These are phyloP conservation scores for Juglanconis oblonga DNA, from an alignment of 2,329 filamentous ascomycete species.

Conservation along the genomic window DNA sequence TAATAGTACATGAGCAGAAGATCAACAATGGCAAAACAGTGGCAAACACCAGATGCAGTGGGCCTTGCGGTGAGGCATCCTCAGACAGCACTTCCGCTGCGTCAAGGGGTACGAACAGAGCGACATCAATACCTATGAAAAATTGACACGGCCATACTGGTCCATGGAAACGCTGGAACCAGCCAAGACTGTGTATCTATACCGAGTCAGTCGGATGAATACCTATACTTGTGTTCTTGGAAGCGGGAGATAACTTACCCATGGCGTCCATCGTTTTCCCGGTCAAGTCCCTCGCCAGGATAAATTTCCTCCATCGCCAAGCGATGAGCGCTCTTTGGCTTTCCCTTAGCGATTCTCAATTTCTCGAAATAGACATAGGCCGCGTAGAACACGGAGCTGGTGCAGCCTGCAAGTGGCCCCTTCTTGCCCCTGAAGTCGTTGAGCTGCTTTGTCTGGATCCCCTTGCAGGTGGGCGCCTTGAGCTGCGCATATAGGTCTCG, in stretches of 20 bases:
- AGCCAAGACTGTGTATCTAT: neutral
- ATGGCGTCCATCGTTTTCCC: neutral
- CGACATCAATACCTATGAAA: too few relatives aligned
- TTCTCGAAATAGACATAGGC: slow-evolving; percentile 55
- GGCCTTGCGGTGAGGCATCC: too few relatives aligned
- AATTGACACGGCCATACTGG: neutral
- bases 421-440: slow-evolving; percentile 42
- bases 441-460: slow-evolving; percentile 36
- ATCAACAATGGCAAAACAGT: too few relatives aligned
- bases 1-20: too few relatives aligned
- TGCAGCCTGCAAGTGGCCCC: slow-evolving; percentile 41
- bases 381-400: slow-evolving; percentile 42
- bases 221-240: too few relatives aligned
- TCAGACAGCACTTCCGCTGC: too few relatives aligned
- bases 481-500: slow-evolving; percentile 30
- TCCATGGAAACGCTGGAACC: neutral
- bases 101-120: too few relatives aligned
- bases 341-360: slow-evolving; percentile 42
- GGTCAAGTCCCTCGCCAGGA: neutral
- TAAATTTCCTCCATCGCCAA: slow-evolving; percentile 40
- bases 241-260: neutral
- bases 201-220: neutral
- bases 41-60: too few relatives aligned
- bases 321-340: slow-evolving; percentile 45
- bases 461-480: slow-evolving; percentile 4